phyloP scores from a whole-genome alignment of 192 early-diverging fungal species.

The Pilobolus umbonatus region DNA sequence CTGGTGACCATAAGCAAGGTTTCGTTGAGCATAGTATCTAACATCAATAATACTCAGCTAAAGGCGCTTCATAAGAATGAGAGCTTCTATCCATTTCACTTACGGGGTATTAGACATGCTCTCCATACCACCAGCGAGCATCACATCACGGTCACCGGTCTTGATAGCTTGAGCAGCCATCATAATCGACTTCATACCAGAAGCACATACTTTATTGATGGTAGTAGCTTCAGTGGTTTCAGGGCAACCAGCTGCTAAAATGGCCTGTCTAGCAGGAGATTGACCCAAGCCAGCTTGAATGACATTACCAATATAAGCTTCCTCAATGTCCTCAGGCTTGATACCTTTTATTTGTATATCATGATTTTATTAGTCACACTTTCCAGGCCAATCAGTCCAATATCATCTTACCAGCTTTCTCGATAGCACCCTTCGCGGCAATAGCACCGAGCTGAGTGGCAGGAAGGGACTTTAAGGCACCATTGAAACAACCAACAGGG shows the following conservation, averaged over 20 bases:
- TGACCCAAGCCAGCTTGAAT: constrained; percentile 86
- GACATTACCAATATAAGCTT: constrained; percentile 96
- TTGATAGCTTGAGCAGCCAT: constrained; percentile 82
- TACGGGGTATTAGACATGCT: constrained; percentile 94
- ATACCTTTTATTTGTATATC: constrained; percentile 41
- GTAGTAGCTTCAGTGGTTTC: constrained; percentile 89
- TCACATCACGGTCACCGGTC: constrained; percentile 70
- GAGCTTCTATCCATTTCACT: constrained; percentile 24
- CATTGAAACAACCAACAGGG: constrained; percentile 89
- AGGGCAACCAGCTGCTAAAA: constrained; percentile 72
- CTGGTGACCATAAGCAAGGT: constrained; percentile 76
- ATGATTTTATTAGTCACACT: too few species aligned
- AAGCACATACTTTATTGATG: constrained; percentile 98
- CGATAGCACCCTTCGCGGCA: constrained; percentile 82
- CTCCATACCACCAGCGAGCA: constrained; percentile 96
- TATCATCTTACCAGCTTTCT: constrained; percentile 73
- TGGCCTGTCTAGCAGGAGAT: constrained; percentile 90
- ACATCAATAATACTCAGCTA: too few species aligned
- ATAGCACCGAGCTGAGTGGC: constrained; percentile 83
- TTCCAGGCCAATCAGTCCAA: too few species aligned
- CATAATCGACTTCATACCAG: constrained; percentile 96
- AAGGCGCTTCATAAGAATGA: too few species aligned
- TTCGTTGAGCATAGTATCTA: constrained; percentile 59
- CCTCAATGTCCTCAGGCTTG: constrained; percentile 79
- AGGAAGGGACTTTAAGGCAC: constrained; percentile 75